A percentile compares a stretch with the other conserved stretches of the same genome.
phyloP scores from a whole-genome alignment of 306 rosid species.

The Pueraria montana region DNA sequence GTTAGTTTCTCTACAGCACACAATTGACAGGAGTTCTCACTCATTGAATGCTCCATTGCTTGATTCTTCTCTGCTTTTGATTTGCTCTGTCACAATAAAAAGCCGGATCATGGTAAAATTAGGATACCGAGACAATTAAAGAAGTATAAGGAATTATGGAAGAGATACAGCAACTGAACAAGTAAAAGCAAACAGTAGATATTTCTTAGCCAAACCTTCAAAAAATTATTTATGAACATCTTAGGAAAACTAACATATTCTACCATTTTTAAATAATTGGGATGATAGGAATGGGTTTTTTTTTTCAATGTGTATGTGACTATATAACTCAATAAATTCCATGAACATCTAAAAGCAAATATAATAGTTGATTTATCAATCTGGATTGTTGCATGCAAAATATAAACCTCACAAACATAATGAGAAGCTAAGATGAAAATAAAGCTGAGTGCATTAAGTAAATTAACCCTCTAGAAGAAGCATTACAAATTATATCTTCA shows the following conservation, averaged over 20 bases:
- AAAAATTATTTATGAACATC: neutral
- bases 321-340: slow-evolving; percentile 69
- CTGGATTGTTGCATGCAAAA: neutral
- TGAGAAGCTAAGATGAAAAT: neutral
- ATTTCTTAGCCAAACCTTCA: neutral
- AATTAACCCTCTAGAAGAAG: slow-evolving; percentile 19
- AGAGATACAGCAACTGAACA: slow-evolving; percentile 1
- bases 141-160: slow-evolving; percentile 4
- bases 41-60: slow-evolving; percentile 96
- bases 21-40: slow-evolving; percentile 98
- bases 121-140: neutral
- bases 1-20: slow-evolving; percentile 99
- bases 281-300: neutral
- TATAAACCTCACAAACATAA: neutral
- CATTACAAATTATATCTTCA: neutral
- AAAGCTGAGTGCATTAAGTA: neutral
- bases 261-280: slow-evolving; percentile 21
- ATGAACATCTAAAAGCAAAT: slow-evolving; percentile 61
- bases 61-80: slow-evolving; percentile 97
- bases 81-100: slow-evolving; percentile 74
- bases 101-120: slow-evolving; percentile 4
- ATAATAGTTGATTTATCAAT: neutral
- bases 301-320: slow-evolving; percentile 53
- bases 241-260: slow-evolving; percentile 23
- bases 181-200: neutral